phyloP scores from a whole-genome alignment of 345 rosid genomes.

The Isatis tinctoria region DNA sequence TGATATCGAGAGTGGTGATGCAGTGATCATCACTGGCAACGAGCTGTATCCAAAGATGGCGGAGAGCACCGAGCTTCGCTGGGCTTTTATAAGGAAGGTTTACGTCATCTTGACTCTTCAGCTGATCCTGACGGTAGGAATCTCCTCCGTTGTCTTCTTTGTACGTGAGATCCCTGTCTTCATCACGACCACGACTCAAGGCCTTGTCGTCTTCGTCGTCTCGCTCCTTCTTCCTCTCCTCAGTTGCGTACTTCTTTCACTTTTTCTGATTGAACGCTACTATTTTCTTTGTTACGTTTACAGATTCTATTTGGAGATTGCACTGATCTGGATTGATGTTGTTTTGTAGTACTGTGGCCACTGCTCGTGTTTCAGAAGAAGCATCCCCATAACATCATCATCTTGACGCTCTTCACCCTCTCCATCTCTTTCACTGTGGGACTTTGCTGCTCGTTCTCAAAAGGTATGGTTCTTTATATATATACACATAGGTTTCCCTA shows the following conservation, averaged over 20 bases:
- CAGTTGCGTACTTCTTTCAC: constrained; percentile 23
- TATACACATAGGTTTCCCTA: background rate
- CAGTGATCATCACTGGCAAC: background rate
- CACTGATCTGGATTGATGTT: too few relatives aligned
- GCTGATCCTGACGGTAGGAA: constrained; percentile 37
- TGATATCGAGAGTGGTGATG: constrained; percentile 28
- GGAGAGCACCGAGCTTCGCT: constrained; percentile 54
- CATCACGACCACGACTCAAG: constrained; percentile 34
- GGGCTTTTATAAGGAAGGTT: constrained; percentile 65
- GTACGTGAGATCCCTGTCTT: constrained; percentile 38
- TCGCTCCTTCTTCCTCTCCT: constrained; percentile 38
- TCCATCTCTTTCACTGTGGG: constrained; percentile 47
- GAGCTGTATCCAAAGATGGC: constrained; percentile 47
- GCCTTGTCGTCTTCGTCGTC: constrained; percentile 36
- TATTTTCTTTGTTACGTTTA: too few relatives aligned
- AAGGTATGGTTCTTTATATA: constrained; percentile 36
- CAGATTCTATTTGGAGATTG: too few relatives aligned
- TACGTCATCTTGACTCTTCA: constrained; percentile 49
- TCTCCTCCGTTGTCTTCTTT: constrained; percentile 41
- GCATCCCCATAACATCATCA: constrained; percentile 54
- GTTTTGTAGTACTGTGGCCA: constrained; percentile 53
- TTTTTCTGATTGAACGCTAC: background rate
- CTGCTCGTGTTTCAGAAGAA: constrained; percentile 39
- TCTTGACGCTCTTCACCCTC: constrained; percentile 52
- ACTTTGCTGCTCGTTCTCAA: constrained; percentile 47